Evolutionary conservation across 208 protist genomes (phyloP).

Genomic region (Vickermania spadyakhi): DNA sequence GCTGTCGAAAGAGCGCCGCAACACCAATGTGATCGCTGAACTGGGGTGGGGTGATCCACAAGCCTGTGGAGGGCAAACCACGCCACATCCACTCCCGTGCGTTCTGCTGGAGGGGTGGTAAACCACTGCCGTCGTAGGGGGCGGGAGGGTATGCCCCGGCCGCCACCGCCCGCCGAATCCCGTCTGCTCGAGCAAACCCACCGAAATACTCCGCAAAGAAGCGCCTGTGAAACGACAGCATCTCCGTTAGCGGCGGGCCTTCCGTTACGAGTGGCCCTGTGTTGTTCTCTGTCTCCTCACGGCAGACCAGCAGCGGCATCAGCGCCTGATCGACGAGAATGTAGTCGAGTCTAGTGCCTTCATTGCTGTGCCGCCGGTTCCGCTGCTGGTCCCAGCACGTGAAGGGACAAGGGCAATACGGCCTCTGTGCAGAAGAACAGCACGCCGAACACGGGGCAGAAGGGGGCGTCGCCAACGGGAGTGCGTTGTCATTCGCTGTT

Average conservation of each 20-base stretch:
- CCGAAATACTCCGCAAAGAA: conserved; percentile 39
- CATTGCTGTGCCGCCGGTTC: conserved; percentile 77
- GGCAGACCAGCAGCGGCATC: conserved; percentile 26
- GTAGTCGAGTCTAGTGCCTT: conserved; percentile 87
- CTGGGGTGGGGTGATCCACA: conserved; percentile 84
- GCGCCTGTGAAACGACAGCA: conserved; percentile 39
- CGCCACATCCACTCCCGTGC: conserved; percentile 34
- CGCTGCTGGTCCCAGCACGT: conserved; percentile 89
- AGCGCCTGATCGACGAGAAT: conserved; percentile 73
- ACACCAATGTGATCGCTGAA: conserved; percentile 88
- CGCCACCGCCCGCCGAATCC: conserved; percentile 42
- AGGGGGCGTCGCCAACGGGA: too few species aligned
- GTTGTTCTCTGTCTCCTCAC: conserved; percentile 57
- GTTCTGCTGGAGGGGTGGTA: conserved; percentile 31
- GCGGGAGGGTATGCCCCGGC: conserved; percentile 52
- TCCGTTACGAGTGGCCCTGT: conserved; percentile 5
- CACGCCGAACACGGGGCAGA: conserved; percentile 8
- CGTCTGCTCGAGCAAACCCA: conserved; percentile 9
- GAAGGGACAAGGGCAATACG: conserved; percentile 66
- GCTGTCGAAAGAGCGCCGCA: conserved; percentile 25
- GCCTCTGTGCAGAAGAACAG: conserved; percentile 5
- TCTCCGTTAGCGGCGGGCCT: not conserved
- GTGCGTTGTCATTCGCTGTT: not conserved
- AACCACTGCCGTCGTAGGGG: conserved; percentile 58
- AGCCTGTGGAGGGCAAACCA: conserved; percentile 61